These are phyloP conservation scores for Pestalotiopsis sp. DNA, from an alignment of 2,329 filamentous ascomycete species.

Conservation along the genomic window DNA sequence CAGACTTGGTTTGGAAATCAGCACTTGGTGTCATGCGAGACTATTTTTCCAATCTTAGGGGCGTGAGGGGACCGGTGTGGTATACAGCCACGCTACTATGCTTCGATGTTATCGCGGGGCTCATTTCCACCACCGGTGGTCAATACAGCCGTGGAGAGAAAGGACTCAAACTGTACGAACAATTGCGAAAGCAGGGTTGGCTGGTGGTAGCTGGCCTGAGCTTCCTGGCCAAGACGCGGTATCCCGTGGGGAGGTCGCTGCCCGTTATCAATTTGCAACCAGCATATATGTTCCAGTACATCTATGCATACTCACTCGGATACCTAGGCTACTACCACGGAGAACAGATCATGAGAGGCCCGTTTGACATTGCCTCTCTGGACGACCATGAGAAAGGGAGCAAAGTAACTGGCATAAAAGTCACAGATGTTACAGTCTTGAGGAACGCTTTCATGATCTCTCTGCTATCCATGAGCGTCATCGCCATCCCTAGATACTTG, in stretches of 20 bases:
- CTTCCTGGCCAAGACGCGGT: constrained; percentile 1
- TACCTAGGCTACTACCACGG: constrained; percentile 8
- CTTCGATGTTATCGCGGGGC: constrained; percentile 18
- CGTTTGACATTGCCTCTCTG: background rate
- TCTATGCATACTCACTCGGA: constrained; percentile 23
- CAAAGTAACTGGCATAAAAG: too few relatives aligned
- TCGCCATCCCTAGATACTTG: background rate
- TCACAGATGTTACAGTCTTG: background rate
- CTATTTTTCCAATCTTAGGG: constrained; percentile 8
- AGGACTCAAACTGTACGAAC: background rate
- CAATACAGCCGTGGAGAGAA: background rate
- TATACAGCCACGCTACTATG: constrained; percentile 22
- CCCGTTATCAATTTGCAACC: constrained; percentile 19
- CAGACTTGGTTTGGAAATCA: background rate
- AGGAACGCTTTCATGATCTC: background rate
- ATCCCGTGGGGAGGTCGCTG: constrained; percentile 19
- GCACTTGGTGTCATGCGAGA: background rate
- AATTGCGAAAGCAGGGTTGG: background rate
- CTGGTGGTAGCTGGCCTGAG: background rate
- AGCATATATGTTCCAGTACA: constrained; percentile 21
- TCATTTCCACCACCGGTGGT: constrained; percentile 17
- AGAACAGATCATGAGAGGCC: constrained; percentile 4
- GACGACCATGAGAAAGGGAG: background rate
- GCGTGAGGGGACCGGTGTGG: constrained; percentile 21
- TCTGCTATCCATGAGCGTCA: background rate